phyloP scores from a whole-genome alignment of 2,329 filamentous ascomycete species.

The Xylariaceae sp. region DNA sequence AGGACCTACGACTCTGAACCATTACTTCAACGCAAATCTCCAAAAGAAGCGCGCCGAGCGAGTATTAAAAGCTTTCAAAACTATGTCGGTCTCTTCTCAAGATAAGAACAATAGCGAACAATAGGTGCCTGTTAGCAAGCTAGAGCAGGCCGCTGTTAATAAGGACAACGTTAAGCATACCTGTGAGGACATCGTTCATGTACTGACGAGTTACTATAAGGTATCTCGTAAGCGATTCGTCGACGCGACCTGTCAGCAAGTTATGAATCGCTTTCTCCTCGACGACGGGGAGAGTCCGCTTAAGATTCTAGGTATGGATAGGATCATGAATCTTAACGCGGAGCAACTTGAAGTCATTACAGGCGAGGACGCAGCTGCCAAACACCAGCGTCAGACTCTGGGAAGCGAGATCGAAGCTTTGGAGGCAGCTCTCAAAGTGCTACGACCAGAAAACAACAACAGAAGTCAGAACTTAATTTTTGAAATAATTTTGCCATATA shows the following conservation, averaged over 20 bases:
- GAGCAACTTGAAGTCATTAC: conserved; percentile 55
- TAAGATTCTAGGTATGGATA: conserved; percentile 51
- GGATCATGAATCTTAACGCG: conserved; percentile 48
- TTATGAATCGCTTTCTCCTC: conserved; percentile 52
- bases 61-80: conserved; percentile 25
- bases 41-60: conserved; percentile 38
- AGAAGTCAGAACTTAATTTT: too few species aligned
- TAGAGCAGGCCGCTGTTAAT: conserved; percentile 8
- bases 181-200: conserved; percentile 56
- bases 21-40: conserved; percentile 53
- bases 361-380: conserved; percentile 49
- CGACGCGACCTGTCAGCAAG: conserved; percentile 58
- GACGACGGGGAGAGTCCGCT: conserved; percentile 51
- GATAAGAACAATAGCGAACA: conserved; percentile 5
- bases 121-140: conserved; percentile 33
- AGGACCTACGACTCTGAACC: conserved; percentile 55
- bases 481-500: too few species aligned
- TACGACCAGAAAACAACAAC: too few species aligned
- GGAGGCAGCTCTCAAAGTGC: conserved; percentile 35
- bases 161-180: conserved; percentile 23
- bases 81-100: neutral
- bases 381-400: conserved; percentile 42
- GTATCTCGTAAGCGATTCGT: conserved; percentile 58
- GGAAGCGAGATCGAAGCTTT: conserved; percentile 49
- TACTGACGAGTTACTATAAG: conserved; percentile 59